These are phyloP conservation scores for Retiboletus flavoniger DNA, from an alignment of 1,284 basidiomycete genomes.

Conservation along the genomic window DNA sequence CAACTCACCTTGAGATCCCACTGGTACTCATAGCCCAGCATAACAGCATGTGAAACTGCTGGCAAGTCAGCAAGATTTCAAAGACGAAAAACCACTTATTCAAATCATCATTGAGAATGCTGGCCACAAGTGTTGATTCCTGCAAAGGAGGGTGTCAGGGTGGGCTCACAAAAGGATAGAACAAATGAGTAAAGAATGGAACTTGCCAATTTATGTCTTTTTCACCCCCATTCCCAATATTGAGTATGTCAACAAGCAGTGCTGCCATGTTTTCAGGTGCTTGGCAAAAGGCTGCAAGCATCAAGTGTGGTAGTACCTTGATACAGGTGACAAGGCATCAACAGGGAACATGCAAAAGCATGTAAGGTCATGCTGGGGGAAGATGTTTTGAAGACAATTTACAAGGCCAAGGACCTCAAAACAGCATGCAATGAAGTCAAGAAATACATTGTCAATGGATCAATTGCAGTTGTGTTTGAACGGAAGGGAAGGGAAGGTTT, in stretches of 20 bases:
- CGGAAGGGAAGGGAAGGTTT: neutral
- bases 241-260: neutral
- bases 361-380: conserved; percentile 37
- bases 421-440: neutral
- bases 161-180: neutral
- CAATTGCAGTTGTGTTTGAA: neutral
- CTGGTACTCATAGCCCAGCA: no score
- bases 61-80: conserved; percentile 2
- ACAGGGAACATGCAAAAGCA: conserved; percentile 35
- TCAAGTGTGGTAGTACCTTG: neutral
- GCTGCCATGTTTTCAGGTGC: conserved; percentile 6
- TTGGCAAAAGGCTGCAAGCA: neutral
- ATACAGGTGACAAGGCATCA: neutral
- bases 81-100: conserved; percentile 5
- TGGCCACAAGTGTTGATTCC: neutral
- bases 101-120: conserved; percentile 4
- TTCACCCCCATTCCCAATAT: neutral
- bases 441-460: neutral
- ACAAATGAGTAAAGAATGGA: conserved; percentile 4
- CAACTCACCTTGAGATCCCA: no score
- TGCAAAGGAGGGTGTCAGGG: no score
- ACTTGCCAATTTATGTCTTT: conserved; percentile 8
- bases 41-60: conserved; percentile 6
- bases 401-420: neutral
- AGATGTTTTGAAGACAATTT: conserved; percentile 8